phyloP scores from a whole-genome alignment of 192 early-diverging fungal species.

The Linnemannia hyalina region DNA sequence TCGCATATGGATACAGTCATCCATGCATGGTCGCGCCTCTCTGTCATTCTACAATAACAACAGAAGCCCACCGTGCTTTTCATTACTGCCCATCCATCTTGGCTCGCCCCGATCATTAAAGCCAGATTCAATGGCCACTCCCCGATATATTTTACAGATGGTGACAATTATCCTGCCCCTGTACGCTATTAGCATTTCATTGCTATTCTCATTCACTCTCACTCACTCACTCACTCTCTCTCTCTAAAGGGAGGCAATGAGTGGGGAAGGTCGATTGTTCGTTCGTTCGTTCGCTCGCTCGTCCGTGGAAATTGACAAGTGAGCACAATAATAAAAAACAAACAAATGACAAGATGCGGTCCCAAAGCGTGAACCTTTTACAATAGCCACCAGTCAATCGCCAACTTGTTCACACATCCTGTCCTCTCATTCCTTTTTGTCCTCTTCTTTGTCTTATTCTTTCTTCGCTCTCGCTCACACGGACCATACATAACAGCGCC shows the following conservation, averaged over 20 bases:
- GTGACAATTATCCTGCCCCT: background rate
- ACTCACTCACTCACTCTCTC: no score
- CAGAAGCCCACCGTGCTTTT: background rate
- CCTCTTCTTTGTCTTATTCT: background rate
- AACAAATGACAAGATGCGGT: slow-evolving; percentile 2
- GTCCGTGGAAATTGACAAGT: slow-evolving; percentile 1
- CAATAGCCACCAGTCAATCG: background rate
- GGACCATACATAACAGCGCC: background rate
- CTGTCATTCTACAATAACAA: background rate
- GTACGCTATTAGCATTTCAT: background rate
- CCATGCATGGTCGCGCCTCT: background rate
- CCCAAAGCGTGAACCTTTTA: background rate
- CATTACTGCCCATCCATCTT: background rate
- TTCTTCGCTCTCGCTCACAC: background rate
- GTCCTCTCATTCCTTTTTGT: background rate
- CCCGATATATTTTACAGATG: background rate
- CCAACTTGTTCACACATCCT: background rate
- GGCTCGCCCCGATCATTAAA: background rate
- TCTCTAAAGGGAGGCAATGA: background rate
- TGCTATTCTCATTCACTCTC: background rate
- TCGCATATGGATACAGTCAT: slow-evolving; percentile 1
- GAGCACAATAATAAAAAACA: background rate
- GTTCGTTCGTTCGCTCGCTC: background rate
- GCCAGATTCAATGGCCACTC: background rate
- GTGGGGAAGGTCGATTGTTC: background rate